Evolutionary conservation across 106 monocot species (phyloP).

Genomic region (Allium cepa): DNA sequence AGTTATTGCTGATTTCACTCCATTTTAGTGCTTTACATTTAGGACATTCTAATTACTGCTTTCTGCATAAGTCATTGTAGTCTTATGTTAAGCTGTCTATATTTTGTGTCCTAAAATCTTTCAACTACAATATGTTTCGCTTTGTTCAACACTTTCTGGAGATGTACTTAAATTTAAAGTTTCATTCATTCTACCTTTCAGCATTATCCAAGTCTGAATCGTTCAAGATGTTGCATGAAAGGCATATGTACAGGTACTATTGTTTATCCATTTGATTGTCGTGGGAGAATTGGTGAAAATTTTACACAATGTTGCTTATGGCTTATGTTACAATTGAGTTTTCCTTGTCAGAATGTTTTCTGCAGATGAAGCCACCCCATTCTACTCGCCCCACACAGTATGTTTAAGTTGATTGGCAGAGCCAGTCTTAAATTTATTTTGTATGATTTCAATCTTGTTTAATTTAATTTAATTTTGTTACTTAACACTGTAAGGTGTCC

Average conservation of each 20-base stretch:
- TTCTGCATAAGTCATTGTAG: too few relatives aligned
- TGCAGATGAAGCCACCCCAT: constrained; percentile 83
- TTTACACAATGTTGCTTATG: too few relatives aligned
- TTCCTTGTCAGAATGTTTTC: constrained; percentile 72
- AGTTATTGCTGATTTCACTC: too few relatives aligned
- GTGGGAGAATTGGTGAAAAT: not conserved
- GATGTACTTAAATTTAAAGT: too few relatives aligned
- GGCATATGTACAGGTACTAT: constrained; percentile 86
- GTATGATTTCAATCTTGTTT: not conserved
- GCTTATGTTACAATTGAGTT: not conserved
- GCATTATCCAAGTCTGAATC: constrained; percentile 94
- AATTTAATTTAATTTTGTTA: not conserved
- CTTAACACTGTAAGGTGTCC: constrained; percentile 63
- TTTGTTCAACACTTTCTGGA: too few relatives aligned
- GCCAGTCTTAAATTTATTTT: not conserved
- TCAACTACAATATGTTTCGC: too few relatives aligned
- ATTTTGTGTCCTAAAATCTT: too few relatives aligned
- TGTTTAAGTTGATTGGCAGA: constrained; percentile 30
- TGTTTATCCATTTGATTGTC: not conserved
- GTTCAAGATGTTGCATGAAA: constrained; percentile 92
- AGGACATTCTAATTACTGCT: too few relatives aligned
- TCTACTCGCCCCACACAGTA: constrained; percentile 78
- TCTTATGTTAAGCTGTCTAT: too few relatives aligned
- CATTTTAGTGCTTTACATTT: too few relatives aligned
- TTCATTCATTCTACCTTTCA: constrained; percentile 18